Base-by-base conservation (phyloP, 164 flowering plant species). In the Vitis rupestris region DNA sequence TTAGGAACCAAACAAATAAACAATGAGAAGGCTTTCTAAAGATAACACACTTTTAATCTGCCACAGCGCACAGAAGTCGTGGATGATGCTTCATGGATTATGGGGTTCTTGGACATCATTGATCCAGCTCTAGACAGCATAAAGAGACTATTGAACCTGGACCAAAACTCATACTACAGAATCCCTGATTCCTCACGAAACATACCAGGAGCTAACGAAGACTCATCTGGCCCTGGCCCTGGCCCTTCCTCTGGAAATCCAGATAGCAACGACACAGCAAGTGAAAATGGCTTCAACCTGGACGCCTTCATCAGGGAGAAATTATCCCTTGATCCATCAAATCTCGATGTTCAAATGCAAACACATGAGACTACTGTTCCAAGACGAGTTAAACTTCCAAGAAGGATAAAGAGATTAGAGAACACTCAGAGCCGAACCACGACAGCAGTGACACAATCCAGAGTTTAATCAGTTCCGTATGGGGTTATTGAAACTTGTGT, bases 31-130 rank as follows among this genome's bases (percentile, higher is more conserved):
- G 27, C 44, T 37, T 37, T 37, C 44, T 37, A 6, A 37, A 37
- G 7, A 3, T 37, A 6, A 37, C 44, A 37, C 44, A 3, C 44
- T 37, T 37, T 37, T 37, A 37, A 37, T 37, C 44, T 72, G 77
- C 52, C 49, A 80, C 95, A 95, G 99, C 88, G 96, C 0, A 92
- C 92, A 1, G 99, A 93, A 77, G 87, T 92, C n/a, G 97, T 90
- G 7, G 99, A 95, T 73, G 99, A 93, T 80, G 86, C 88, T 61
- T 90, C 99, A 47, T 95, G 99, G 99, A 88, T 87, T 27, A 92
- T 76, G 80, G 98, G 97, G 59, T 79, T 95, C 72, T 59, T 90
- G 11, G 97, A 91, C 74, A 85, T 88, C 69, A 80, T 95, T 55
- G 99, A 95, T 65, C 98, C 97, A 7, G 94, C 98, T 51, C 72